Evolutionary conservation across 495 filamentous ascomycete genomes (phyloP), one percentile per base, ranked within the genome.

Genomic region (Aeminium ludgeri): DNA sequence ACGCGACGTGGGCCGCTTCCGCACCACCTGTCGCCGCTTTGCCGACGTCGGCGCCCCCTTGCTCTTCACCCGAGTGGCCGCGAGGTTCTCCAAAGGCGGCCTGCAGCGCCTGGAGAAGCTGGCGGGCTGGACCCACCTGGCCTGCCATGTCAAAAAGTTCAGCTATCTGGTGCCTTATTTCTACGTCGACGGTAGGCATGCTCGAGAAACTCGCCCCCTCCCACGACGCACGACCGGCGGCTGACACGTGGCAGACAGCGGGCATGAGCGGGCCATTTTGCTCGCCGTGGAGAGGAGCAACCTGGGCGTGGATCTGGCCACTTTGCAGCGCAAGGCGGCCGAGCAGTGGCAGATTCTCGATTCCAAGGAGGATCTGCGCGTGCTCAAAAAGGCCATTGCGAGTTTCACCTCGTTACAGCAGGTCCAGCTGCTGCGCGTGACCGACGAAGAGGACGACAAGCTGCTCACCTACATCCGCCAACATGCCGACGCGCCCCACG

Each of bases 121-220:
- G 27, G 58, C 62, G 18, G 48, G 49, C 20, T 57, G 60, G 33
- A 52, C 55, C 11, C 67, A 76, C 52, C 63, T 78, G 15, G 68
- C 72, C 28, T 64, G 60, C 45, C 67, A 76, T 59, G 74, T 79
- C 35, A 72, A 66, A 56, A 70, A 75, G 52, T 73, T 82, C 55
- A 76, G 72, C 49, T 82, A 82, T 55, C 69, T 82, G 59, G 71
- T 82, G 54, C 75, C 75, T 51, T 74, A 68, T 40, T 78, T 79
- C 56, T 80, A 80, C 59, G 52, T 50, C 10, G 48, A 59, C 39
- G 62, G 62, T 65, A 38, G 3, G 29, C n/a, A n/a, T n/a, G n/a
- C n/a, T n/a, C n/a, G n/a, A n/a, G n/a, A n/a, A n/a, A n/a, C n/a
- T n/a, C n/a, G n/a, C n/a, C n/a, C n/a, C n/a, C n/a, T n/a, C n/a